A percentile compares a stretch with the other conserved stretches of the same genome.
Conservation (phyloP, 2,329 filamentous ascomycete species). For the Trichoderma citrinoviride region DNA sequence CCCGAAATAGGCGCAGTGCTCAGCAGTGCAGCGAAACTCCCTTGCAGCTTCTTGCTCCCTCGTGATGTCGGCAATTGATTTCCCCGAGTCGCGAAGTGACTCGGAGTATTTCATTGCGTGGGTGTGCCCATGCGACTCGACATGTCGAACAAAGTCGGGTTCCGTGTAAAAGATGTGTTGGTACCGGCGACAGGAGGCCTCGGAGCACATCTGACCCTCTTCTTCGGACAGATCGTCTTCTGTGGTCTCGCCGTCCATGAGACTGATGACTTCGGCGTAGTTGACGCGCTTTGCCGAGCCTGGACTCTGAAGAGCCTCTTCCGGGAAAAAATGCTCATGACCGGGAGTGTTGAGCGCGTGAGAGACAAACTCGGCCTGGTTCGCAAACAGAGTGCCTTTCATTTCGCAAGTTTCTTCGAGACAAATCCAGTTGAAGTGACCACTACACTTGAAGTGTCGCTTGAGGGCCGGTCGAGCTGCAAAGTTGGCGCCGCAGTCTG, state of each 20-base stretch:
- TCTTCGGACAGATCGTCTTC: neutral
- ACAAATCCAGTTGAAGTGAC: constrained; percentile 15
- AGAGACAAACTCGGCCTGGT: neutral
- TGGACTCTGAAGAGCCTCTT: neutral
- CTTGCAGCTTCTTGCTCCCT: constrained; percentile 27
- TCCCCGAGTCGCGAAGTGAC: neutral
- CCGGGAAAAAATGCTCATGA: neutral
- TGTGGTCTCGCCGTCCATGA: neutral
- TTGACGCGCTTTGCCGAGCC: neutral
- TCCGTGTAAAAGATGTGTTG: constrained; percentile 10
- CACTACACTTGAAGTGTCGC: constrained; percentile 24
- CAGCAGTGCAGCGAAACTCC: constrained; percentile 22
- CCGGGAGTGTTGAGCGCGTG: neutral
- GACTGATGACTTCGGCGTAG: neutral
- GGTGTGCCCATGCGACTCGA: constrained; percentile 17
- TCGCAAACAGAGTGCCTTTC: neutral
- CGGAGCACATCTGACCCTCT: constrained; percentile 2
- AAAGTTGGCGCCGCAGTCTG: constrained; percentile 26
- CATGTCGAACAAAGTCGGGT: constrained; percentile 24
- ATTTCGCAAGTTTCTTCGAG: neutral
- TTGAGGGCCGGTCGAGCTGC: constrained; percentile 27
- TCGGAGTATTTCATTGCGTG: constrained; percentile 21
- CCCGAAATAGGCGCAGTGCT: constrained; percentile 20
- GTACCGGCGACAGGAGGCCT: constrained; percentile 24
- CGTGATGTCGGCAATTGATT: neutral